A percentile compares a stretch with the other conserved stretches of the same genome.
Conservation (phyloP, 371 early-diverging fungal species). For the Mucor mucedo region DNA sequence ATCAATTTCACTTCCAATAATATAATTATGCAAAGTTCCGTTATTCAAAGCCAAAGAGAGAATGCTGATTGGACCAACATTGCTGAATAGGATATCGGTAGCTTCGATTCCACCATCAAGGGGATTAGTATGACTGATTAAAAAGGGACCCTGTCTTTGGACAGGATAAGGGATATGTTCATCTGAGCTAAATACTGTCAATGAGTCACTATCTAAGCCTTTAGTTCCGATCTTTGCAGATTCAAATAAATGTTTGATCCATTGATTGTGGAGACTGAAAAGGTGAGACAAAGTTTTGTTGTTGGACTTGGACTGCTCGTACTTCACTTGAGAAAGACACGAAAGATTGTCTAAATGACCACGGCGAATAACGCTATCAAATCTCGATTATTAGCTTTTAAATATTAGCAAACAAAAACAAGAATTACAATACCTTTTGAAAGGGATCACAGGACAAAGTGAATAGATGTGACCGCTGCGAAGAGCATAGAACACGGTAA, state of each 20-base stretch:
- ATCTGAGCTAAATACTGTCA: conserved; percentile 24
- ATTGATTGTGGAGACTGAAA: conserved; percentile 41
- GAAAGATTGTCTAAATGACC: conserved; percentile 44
- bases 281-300: conserved; percentile 26
- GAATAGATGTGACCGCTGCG: conserved; percentile 51
- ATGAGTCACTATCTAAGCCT: conserved; percentile 17
- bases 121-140: conserved; percentile 16
- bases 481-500: conserved; percentile 48
- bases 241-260: conserved; percentile 37
- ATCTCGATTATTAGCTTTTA: background rate
- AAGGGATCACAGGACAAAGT: conserved; percentile 50
- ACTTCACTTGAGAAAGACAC: conserved; percentile 39
- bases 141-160: conserved; percentile 50
- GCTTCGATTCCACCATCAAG: conserved; percentile 15
- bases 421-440: conserved; percentile 33
- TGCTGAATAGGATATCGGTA: conserved; percentile 36
- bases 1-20: conserved; percentile 39
- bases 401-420: background rate
- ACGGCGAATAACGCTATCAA: conserved; percentile 32
- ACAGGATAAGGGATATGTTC: conserved; percentile 24
- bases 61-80: conserved; percentile 28
- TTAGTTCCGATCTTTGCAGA: conserved; percentile 26
- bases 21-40: conserved; percentile 40
- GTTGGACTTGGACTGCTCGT: conserved; percentile 19
- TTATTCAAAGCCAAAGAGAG: conserved; percentile 38